A percentile compares a stretch with the other conserved stretches of the same genome.
phyloP scores from a whole-genome alignment of 129 eudicot species.

The Scalesia atractyloides region DNA sequence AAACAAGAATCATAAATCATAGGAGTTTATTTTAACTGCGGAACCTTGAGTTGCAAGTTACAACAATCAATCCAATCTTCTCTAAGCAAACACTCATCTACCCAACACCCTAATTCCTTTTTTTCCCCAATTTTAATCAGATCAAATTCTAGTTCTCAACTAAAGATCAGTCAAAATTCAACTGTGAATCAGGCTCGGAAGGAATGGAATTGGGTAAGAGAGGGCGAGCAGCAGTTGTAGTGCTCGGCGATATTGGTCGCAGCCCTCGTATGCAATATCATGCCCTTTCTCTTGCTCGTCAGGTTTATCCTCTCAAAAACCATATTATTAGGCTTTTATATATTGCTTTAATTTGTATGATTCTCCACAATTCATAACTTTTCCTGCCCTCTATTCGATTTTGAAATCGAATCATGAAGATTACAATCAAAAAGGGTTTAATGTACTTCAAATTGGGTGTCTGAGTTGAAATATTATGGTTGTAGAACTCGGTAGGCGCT shows the following conservation, averaged over 20 bases:
- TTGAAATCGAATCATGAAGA: too few species aligned
- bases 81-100: neutral
- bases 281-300: constrained; percentile 93
- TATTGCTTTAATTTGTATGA: neutral
- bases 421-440: too few species aligned
- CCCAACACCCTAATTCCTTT: neutral
- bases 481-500: too few species aligned
- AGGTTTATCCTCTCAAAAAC: constrained; percentile 37
- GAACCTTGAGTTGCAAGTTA: neutral
- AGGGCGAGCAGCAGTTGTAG: constrained; percentile 84
- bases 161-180: neutral
- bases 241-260: constrained; percentile 88
- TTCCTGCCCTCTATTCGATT: too few species aligned
- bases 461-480: too few species aligned
- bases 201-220: constrained; percentile 43
- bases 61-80: constrained; percentile 9
- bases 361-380: neutral
- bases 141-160: too few species aligned
- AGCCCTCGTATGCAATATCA: constrained; percentile 99
- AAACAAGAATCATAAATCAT: too few species aligned
- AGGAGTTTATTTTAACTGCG: too few species aligned
- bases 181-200: constrained; percentile 8
- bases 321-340: neutral
- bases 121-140: neutral
- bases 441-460: too few species aligned